A percentile compares a stretch with the other conserved stretches of the same genome.
Evolutionary conservation across 2,329 filamentous ascomycete species (phyloP).

Genomic region (Didymella segeticola): DNA sequence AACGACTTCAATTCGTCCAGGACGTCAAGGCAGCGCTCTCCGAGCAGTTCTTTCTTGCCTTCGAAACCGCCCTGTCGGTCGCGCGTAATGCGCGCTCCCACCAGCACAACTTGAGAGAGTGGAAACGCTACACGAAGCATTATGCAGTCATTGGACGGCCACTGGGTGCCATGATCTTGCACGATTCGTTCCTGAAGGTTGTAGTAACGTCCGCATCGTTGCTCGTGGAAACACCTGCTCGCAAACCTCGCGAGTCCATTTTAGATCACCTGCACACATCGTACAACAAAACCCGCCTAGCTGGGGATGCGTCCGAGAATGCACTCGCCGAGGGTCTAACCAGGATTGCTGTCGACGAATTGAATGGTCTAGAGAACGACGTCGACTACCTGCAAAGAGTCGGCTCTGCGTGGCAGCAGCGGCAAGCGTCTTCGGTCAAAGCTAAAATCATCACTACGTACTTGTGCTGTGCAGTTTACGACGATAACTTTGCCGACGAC

Average conservation of each 20-base stretch:
- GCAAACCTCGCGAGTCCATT: conserved; percentile 68
- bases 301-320: conserved; percentile 35
- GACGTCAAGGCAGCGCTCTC: conserved; percentile 77
- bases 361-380: conserved; percentile 85
- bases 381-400: conserved; percentile 84
- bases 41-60: conserved; percentile 81
- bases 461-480: conserved; percentile 82
- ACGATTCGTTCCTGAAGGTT: conserved; percentile 86
- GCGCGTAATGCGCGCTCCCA: conserved; percentile 78
- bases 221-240: conserved; percentile 66
- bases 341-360: conserved; percentile 78
- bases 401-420: conserved; percentile 85
- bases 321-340: conserved; percentile 64
- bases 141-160: conserved; percentile 82
- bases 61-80: conserved; percentile 89
- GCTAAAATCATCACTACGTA: conserved; percentile 81
- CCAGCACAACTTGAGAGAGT: conserved; percentile 75
- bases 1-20: conserved; percentile 76
- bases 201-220: conserved; percentile 80
- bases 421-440: conserved; percentile 84
- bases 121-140: conserved; percentile 84
- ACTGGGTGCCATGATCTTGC: conserved; percentile 87
- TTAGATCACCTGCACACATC: conserved; percentile 68
- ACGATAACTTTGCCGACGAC: conserved; percentile 79
- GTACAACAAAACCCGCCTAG: conserved; percentile 21